Conservation (phyloP, 768 basidiomycete species). For the Lentinula raphanica region DNA sequence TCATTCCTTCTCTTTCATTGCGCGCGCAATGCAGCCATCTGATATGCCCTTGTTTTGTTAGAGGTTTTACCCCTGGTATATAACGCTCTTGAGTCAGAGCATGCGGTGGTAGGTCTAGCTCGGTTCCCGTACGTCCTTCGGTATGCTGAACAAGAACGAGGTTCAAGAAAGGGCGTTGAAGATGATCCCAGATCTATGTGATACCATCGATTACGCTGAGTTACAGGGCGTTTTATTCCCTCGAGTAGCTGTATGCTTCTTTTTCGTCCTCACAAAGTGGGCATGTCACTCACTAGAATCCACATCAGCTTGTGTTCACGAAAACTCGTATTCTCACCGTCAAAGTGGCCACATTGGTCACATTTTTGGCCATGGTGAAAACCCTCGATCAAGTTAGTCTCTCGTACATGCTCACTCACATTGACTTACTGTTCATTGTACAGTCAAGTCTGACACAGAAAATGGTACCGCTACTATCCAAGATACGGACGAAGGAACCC, state of each 20-base stretch:
- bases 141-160: conserved; percentile 29
- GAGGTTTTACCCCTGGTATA: conserved; percentile 97
- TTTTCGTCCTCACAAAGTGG: not conserved
- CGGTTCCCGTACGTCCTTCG: not conserved
- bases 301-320: conserved; percentile 77
- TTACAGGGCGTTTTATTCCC: conserved; percentile 88
- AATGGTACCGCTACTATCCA: conserved; percentile 88
- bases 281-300: not conserved
- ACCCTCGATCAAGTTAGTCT: conserved; percentile 74
- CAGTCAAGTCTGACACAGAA: conserved; percentile 89
- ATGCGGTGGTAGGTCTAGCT: conserved; percentile 56
- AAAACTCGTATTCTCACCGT: conserved; percentile 86
- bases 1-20: conserved; percentile 33
- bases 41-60: conserved; percentile 23
- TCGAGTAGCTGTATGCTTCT: conserved; percentile 73
- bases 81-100: conserved; percentile 94
- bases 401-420: not conserved
- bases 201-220: conserved; percentile 92
- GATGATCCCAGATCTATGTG: conserved; percentile 81
- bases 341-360: conserved; percentile 83
- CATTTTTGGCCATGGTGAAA: conserved; percentile 83
- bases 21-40: not conserved
- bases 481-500: conserved; percentile 94
- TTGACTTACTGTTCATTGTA: not conserved
- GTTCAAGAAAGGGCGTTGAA: conserved; percentile 90